Conservation (phyloP, 2,329 filamentous ascomycete species). For the Corynespora cassiicola region DNA sequence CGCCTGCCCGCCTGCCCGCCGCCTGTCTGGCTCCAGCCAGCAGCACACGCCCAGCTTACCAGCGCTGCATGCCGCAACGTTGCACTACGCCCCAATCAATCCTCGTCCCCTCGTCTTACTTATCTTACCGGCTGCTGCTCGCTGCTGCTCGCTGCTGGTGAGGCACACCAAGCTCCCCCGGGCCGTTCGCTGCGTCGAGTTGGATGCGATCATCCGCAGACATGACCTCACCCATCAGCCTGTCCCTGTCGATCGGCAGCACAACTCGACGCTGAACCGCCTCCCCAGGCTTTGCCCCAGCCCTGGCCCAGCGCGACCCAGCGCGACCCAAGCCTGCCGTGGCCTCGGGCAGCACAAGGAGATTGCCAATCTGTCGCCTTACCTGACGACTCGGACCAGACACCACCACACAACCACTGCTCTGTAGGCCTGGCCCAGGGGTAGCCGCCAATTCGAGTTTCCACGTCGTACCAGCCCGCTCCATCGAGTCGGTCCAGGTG, state of each 20-base stretch:
- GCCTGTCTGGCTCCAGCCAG: constrained; percentile 21
- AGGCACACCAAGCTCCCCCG: constrained; percentile 1
- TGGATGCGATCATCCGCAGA: no score
- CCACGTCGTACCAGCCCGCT: constrained; percentile 23
- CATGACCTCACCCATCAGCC: constrained; percentile 6
- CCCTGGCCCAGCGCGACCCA: constrained; percentile 15
- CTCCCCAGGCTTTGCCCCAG: constrained; percentile 13
- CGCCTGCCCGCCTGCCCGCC: no score
- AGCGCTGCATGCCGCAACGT: constrained; percentile 34
- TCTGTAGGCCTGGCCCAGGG: constrained; percentile 1
- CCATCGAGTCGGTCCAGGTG: constrained; percentile 19
- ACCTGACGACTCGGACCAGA: no score
- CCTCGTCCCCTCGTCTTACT: constrained; percentile 12
- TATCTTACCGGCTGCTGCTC: background rate
- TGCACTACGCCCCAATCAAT: constrained; percentile 25
- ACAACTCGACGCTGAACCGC: constrained; percentile 15
- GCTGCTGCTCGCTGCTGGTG: background rate
- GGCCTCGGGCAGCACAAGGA: constrained; percentile 9
- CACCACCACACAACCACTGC: background rate
- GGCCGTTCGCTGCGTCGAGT: constrained; percentile 4
- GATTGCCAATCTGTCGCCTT: constrained; percentile 18
- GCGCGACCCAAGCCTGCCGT: background rate
- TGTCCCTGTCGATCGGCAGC: constrained; percentile 16
- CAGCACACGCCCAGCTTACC: constrained; percentile 32
- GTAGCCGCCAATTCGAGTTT: constrained; percentile 2